phyloP scores from a whole-genome alignment of 2,329 filamentous ascomycete species.

The Penicillium sp. region DNA sequence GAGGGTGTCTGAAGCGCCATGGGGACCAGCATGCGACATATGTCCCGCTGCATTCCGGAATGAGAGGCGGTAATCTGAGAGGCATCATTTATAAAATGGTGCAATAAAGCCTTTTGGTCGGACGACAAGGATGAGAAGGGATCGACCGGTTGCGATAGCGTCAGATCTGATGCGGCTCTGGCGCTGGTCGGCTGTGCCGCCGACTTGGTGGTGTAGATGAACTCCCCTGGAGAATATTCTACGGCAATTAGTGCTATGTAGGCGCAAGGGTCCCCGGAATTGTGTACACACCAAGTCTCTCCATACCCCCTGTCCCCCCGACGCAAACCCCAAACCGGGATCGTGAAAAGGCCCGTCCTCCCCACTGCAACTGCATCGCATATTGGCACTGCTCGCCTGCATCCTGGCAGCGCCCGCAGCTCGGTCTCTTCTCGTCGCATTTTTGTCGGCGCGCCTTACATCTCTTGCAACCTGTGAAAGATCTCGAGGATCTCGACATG shows the following conservation, averaged over 20 bases:
- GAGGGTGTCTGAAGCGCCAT: slow-evolving; percentile 45
- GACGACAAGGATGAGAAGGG: slow-evolving; percentile 38
- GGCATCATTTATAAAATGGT: slow-evolving; percentile 43
- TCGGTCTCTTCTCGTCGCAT: slow-evolving; percentile 45
- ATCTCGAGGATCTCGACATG: slow-evolving; percentile 44
- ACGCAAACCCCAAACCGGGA: slow-evolving; percentile 39
- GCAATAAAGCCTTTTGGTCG: slow-evolving; percentile 38
- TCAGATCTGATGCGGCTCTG: slow-evolving; percentile 18
- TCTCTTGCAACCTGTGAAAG: slow-evolving; percentile 44
- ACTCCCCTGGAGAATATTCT: slow-evolving; percentile 42
- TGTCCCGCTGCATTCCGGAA: slow-evolving; percentile 40
- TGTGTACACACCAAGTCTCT: slow-evolving; percentile 31
- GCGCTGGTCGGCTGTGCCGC: slow-evolving; percentile 13
- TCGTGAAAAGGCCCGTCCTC: slow-evolving; percentile 42
- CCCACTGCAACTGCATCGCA: slow-evolving; percentile 44
- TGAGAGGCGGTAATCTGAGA: slow-evolving; percentile 43
- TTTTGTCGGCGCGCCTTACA: slow-evolving; percentile 46
- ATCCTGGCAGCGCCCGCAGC: slow-evolving; percentile 40
- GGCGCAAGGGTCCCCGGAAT: neutral
- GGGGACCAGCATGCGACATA: slow-evolving; percentile 44
- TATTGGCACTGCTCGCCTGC: slow-evolving; percentile 41
- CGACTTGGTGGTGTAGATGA: slow-evolving; percentile 38
- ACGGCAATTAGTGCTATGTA: neutral
- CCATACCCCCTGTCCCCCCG: slow-evolving; percentile 34
- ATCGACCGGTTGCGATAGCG: slow-evolving; percentile 32